Base-by-base conservation (phyloP, 179 eudicot genomes). In the Amaranthus tricolor region DNA sequence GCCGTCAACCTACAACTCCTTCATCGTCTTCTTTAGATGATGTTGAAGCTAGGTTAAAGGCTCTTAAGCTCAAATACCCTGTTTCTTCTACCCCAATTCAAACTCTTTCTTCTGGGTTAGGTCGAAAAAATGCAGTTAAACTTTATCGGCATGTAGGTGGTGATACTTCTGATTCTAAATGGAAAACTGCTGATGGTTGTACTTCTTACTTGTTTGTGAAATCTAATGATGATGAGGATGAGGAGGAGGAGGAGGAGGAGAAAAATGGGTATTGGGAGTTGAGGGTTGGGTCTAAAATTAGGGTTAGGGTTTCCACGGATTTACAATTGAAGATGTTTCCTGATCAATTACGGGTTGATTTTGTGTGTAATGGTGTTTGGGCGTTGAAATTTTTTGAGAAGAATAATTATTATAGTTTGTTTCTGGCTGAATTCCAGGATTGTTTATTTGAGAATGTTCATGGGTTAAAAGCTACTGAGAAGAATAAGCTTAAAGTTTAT, bases 91-190 rank as follows among this genome's bases (percentile, higher is more conserved):
- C n/a, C 7, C 0, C 0, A 11, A 11, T 47, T 45, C 16, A 15
- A 9, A 16, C 55, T 53, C 21, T 74, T 4, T 12, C 65, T 45
- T 70, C 85, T 5, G 66, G 82, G 3, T 44, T 71, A 2, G 48
- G 66, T 51, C 58, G 73, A 13, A 79, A 73, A 20, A 88, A 89
- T 13, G 83, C 88, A 0, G 90, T 87, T 5, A 87, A 95, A 78
- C 89, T 95, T 9, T 95, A 93, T 76, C 88, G 85, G n/a, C 94
- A 93, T 20, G 63, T 90, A 1, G 97, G 97, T 6, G 97, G 99
- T 5, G 86, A 86, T 58, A 87, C 97, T 5, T 86, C 93, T 16
- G 81, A 86, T 45, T 92, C 98, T 3, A 93, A 87, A 75, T 95
- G 99, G 98, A 62, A 62, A 50, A 77, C 67, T 16, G 56, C 89